A percentile compares a stretch with the other conserved stretches of the same genome.
phyloP scores from a whole-genome alignment of 495 filamentous ascomycete species.

The Aspergillus bridgeri region DNA sequence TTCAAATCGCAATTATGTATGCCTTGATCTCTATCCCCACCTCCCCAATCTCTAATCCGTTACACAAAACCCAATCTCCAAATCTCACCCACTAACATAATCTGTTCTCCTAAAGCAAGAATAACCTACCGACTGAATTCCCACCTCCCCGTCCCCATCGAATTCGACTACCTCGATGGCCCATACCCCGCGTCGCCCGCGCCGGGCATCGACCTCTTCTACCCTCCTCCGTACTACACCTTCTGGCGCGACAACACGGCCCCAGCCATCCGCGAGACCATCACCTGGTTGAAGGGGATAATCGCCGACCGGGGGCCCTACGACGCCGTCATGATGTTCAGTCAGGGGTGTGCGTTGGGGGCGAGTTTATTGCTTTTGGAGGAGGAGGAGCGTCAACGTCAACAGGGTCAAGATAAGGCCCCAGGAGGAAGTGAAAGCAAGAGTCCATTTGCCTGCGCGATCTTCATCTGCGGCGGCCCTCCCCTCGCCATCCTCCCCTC shows the following conservation, averaged over 20 bases:
- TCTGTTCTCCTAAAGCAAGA: constrained; percentile 23
- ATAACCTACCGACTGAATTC: constrained; percentile 35
- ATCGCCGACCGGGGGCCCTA: constrained; percentile 53
- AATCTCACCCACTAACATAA: constrained; percentile 8
- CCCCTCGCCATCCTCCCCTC: constrained; percentile 3
- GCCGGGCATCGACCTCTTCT: constrained; percentile 52
- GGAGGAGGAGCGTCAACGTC: constrained; percentile 27
- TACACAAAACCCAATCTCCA: neutral
- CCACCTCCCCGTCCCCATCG: constrained; percentile 30
- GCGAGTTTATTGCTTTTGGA: constrained; percentile 43
- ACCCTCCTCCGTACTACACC: constrained; percentile 45
- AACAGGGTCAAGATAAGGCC: constrained; percentile 5
- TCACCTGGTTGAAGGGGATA: constrained; percentile 45
- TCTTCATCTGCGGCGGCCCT: constrained; percentile 14
- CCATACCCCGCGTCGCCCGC: constrained; percentile 43
- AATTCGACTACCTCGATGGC: constrained; percentile 58
- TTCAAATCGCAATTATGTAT: constrained; percentile 58
- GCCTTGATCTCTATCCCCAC: no score
- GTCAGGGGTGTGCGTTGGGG: constrained; percentile 55
- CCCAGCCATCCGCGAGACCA: constrained; percentile 35
- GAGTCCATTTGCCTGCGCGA: no score
- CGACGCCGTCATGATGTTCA: constrained; percentile 59
- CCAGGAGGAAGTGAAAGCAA: no score
- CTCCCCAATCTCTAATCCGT: neutral
- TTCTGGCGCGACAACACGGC: constrained; percentile 42